These are phyloP conservation scores for Trichocladium antarcticum DNA, from an alignment of 495 filamentous ascomycete genomes.

Conservation along the genomic window DNA sequence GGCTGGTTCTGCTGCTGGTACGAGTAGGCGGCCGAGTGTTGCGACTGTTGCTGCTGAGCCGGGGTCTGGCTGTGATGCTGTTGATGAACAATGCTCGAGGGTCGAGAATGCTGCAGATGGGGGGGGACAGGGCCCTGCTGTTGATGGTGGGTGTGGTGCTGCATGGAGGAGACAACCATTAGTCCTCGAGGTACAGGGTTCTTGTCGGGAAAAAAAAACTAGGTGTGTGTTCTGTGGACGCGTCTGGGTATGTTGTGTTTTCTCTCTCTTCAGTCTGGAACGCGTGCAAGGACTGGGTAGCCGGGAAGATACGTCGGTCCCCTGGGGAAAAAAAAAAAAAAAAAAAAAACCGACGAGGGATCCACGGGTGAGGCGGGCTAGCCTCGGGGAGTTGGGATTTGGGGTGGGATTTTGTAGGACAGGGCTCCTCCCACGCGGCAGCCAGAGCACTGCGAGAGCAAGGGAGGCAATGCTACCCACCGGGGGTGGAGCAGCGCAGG, in stretches of 20 bases:
- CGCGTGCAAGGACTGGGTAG: slow-evolving; percentile 29
- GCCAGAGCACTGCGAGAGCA: slow-evolving; percentile 15
- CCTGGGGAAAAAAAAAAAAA: too few relatives aligned
- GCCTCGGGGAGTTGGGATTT: slow-evolving; percentile 27
- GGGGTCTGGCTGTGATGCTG: slow-evolving; percentile 48
- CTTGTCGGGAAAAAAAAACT: slow-evolving; percentile 26
- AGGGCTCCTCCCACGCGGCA: slow-evolving; percentile 27
- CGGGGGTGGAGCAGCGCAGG: slow-evolving; percentile 30
- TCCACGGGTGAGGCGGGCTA: slow-evolving; percentile 36
- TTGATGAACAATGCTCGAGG: slow-evolving; percentile 53
- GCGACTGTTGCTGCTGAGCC: slow-evolving; percentile 32
- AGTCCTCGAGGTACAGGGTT: slow-evolving; percentile 30
- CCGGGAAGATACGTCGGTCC: slow-evolving; percentile 21
- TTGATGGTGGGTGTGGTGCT: slow-evolving; percentile 51
- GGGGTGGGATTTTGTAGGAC: slow-evolving; percentile 33
- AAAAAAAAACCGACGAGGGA: slow-evolving; percentile 33
- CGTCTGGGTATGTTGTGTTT: slow-evolving; percentile 36
- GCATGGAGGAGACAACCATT: slow-evolving; percentile 45
- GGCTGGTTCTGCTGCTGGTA: slow-evolving; percentile 43
- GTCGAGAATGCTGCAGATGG: slow-evolving; percentile 52
- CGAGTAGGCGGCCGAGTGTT: slow-evolving; percentile 49
- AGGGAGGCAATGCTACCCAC: slow-evolving; percentile 19
- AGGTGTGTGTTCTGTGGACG: slow-evolving; percentile 26
- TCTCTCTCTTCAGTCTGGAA: slow-evolving; percentile 18
- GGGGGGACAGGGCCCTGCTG: slow-evolving; percentile 46